These are phyloP conservation scores for Chrysopogon serrulatus DNA, from an alignment of 176 grass and related monocot species.

Conservation along the genomic window DNA sequence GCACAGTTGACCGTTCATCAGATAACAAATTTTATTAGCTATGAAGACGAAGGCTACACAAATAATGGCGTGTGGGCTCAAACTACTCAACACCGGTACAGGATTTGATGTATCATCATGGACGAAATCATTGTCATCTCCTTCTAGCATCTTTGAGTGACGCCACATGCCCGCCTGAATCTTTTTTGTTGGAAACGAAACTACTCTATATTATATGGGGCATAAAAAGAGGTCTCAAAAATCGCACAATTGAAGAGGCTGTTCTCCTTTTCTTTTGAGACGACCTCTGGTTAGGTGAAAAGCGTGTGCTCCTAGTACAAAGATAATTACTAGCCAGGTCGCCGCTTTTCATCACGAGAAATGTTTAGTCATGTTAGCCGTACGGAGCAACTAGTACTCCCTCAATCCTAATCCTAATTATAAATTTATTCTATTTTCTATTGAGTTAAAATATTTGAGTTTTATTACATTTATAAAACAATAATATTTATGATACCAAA, in stretches of 20 bases:
- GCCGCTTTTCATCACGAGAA: too few species aligned
- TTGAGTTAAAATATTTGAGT: too few species aligned
- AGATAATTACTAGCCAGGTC: too few species aligned
- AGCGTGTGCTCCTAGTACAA: background rate
- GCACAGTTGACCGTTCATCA: background rate
- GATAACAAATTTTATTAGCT: background rate
- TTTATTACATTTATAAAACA: too few species aligned
- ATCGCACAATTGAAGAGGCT: background rate
- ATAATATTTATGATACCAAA: too few species aligned
- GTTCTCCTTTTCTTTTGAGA: background rate
- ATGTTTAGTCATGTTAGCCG: too few species aligned
- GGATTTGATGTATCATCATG: background rate
- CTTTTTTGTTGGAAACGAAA: conserved; percentile 3
- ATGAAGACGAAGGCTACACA: background rate
- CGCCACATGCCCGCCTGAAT: background rate
- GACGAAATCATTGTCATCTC: conserved; percentile 10
- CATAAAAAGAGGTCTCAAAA: background rate
- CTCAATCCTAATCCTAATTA: too few species aligned
- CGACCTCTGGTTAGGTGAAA: background rate
- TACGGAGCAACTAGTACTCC: too few species aligned
- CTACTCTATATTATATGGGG: background rate
- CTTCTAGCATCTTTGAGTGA: background rate
- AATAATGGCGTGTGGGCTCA: conserved; percentile 3
- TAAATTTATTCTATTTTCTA: too few species aligned
- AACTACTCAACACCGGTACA: too few species aligned